Conservation (phyloP, 257 asterid genomes). For the Solanum piurae region DNA sequence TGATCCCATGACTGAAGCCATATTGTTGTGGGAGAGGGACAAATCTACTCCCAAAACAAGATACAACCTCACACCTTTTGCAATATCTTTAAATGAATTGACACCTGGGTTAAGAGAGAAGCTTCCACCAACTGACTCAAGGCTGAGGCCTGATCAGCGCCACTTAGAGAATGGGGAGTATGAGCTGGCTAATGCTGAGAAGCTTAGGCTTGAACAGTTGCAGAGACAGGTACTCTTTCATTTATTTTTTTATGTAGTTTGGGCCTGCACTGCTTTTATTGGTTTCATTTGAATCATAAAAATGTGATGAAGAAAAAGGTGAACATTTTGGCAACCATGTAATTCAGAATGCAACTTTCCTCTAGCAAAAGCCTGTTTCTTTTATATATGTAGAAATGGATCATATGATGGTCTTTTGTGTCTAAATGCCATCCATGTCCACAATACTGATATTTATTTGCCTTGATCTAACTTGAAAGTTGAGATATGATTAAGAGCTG, state of each 20-base stretch:
- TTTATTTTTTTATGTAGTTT: background rate
- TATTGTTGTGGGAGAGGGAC: constrained; percentile 94
- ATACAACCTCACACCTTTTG: constrained; percentile 91
- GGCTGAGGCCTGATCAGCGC: constrained; percentile 94
- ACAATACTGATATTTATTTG: background rate
- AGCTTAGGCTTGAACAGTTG: constrained; percentile 92
- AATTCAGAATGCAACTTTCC: background rate
- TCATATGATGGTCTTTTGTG: background rate
- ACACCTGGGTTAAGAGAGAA: constrained; percentile 59
- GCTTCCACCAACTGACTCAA: constrained; percentile 93
- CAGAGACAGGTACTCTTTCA: constrained; percentile 77
- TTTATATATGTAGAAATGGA: background rate
- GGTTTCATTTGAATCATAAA: background rate
- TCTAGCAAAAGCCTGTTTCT: background rate
- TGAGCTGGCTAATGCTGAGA: constrained; percentile 88
- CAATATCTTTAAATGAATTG: constrained; percentile 83
- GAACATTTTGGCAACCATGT: background rate
- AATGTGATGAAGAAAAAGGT: background rate
- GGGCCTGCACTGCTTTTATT: background rate
- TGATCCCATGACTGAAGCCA: constrained; percentile 94
- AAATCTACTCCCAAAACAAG: constrained; percentile 64
- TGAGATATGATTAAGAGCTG: background rate
- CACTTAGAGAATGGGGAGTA: constrained; percentile 96
- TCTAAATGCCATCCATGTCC: background rate
- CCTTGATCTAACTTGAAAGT: background rate